These are phyloP conservation scores for Aspergillus pseudoterreus DNA, from an alignment of 2,329 filamentous ascomycete species.

Conservation along the genomic window DNA sequence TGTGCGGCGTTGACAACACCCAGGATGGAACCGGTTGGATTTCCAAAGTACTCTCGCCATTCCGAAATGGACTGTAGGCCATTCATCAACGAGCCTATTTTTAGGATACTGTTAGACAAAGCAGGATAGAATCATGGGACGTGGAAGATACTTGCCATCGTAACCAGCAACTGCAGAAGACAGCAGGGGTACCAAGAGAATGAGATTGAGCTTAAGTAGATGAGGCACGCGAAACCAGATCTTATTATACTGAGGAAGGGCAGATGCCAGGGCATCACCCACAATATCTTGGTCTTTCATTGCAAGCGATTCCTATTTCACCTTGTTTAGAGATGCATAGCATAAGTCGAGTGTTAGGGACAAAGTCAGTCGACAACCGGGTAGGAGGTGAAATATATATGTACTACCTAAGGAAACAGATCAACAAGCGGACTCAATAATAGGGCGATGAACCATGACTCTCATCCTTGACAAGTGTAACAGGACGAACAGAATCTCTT, in stretches of 20 bases:
- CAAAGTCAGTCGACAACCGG: background rate
- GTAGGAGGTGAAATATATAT: background rate
- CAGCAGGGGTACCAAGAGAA: constrained; percentile 43
- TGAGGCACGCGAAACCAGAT: constrained; percentile 44
- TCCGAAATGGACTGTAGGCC: constrained; percentile 41
- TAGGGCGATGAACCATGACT: too few species aligned
- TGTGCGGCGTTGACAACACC: constrained; percentile 45
- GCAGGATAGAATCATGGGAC: too few species aligned
- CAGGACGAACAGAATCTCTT: background rate
- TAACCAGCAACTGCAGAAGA: constrained; percentile 45
- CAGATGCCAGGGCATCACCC: constrained; percentile 21
- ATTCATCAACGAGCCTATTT: constrained; percentile 42
- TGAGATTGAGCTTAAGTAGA: constrained; percentile 43
- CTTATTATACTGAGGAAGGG: constrained; percentile 40
- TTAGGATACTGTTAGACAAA: background rate
- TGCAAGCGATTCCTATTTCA: background rate
- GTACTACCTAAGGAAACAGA: background rate
- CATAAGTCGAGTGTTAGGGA: background rate
- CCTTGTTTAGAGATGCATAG: background rate
- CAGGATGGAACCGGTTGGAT: constrained; percentile 39
- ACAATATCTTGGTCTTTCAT: constrained; percentile 25
- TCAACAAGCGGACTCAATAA: background rate
- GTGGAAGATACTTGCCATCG: constrained; percentile 32
- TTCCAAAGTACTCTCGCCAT: constrained; percentile 42
- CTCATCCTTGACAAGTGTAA: background rate